Conservation (phyloP, 2,329 filamentous ascomycete species). For the Alternaria sp. region DNA sequence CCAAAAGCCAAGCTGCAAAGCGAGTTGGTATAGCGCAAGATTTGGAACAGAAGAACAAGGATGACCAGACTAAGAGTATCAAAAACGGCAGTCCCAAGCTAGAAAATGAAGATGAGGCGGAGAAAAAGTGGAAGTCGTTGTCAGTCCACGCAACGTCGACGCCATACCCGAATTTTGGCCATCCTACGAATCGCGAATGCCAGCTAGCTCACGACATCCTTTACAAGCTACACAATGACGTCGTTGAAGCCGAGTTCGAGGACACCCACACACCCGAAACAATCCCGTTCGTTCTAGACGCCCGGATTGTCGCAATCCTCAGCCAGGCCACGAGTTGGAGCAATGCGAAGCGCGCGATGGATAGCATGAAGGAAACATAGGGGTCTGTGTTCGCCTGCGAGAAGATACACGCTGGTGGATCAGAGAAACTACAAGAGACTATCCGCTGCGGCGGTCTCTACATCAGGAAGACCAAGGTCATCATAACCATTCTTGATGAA, state of each 20-base stretch:
- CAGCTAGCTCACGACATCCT: conserved; percentile 13
- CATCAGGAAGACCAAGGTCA: conserved; percentile 13
- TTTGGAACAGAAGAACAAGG: background rate
- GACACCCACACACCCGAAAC: conserved; percentile 10
- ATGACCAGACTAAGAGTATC: background rate
- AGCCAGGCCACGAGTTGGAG: conserved; percentile 17
- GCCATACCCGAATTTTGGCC: conserved; percentile 14
- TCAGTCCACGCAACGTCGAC: conserved; percentile 17
- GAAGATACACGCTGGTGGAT: background rate
- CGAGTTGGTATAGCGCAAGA: background rate
- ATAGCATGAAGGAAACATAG: conserved; percentile 11
- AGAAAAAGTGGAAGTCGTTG: conserved; percentile 19
- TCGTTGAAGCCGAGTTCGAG: conserved; percentile 12
- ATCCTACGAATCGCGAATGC: conserved; percentile 14
- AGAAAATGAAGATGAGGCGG: background rate
- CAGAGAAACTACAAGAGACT: conserved; percentile 10
- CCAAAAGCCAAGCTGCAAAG: background rate
- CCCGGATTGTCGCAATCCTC: conserved; percentile 13
- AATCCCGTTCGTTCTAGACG: conserved; percentile 15
- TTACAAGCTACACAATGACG: conserved; percentile 11
- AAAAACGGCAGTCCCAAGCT: background rate
- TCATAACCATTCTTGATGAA: conserved; percentile 14
- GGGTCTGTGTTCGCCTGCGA: conserved; percentile 14
- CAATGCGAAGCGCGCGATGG: conserved; percentile 18
- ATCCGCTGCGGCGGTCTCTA: conserved; percentile 14